Evolutionary conservation across 2,329 filamentous ascomycete genomes (phyloP), one percentile per base, ranked within the genome.

Genomic region (Colletotrichum chlorophyti): DNA sequence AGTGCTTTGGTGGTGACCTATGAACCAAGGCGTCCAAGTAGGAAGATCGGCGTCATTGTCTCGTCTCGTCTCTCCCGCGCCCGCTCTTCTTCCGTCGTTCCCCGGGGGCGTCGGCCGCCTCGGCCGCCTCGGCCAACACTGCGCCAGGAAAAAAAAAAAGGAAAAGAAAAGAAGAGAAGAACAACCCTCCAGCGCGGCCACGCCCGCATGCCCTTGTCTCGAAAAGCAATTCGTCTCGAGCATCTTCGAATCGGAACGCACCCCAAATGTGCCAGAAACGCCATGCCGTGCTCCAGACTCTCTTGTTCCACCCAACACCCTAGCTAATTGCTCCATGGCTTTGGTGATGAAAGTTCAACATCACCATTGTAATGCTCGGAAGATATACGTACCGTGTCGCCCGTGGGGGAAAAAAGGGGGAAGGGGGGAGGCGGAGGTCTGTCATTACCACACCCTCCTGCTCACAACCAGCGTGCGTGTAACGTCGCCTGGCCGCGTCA

Each of bases 191-290:
- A 42, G 53, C 21, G 37, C 55, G 50, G 55, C 55, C 51, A 55
- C 43, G 43, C 55, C 55, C 55, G 51, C 37, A 23, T 40, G 35
- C 42, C 34, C 31, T n/a, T 32, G 50, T 48, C 51, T 55, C 37
- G 42, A 38, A 55, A 43, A 55, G 51, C 37, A 55, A 38, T 32
- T 59, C 55, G 17, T 59, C 55, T 55, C 51, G 55, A 54, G 29
- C 50, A 21, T 49, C 55, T 55, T 55, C 55, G 31, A 59, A 55
- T 59, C 55, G 55, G 55, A 59, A 59, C 24, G 42, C 35, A 31
- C 43, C 55, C 43, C 55, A 49, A 38, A 29, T 27, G 24, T 42
- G 51, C 50, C 43, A 54, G 21, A 47, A 12, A 55, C 43, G 55
- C 42, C 43, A 48, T 29, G 51, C 51, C 55, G 50, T 26, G 11